phyloP scores from a whole-genome alignment of 768 basidiomycete genomes.

The Gloeostereum incarnatum region DNA sequence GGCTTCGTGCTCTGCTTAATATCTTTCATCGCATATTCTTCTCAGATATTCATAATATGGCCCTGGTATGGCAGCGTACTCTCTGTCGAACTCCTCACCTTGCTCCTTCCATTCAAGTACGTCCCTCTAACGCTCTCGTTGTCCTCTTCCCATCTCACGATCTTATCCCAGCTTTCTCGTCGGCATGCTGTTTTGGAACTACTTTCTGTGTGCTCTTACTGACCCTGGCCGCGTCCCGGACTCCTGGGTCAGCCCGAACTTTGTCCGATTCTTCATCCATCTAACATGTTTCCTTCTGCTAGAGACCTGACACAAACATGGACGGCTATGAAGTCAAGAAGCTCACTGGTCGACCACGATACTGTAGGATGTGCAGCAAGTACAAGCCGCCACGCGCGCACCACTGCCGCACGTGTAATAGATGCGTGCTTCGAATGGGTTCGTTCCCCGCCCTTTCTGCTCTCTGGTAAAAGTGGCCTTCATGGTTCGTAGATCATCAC shows the following conservation, averaged over 20 bases:
- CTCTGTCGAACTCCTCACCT: constrained; percentile 62
- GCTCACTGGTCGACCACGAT: constrained; percentile 72
- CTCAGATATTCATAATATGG: constrained; percentile 59
- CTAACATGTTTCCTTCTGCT: constrained; percentile 5
- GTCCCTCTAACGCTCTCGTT: constrained; percentile 17
- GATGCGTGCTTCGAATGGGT: constrained; percentile 90
- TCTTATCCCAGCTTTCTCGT: constrained; percentile 54
- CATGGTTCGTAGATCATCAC: constrained; percentile 57
- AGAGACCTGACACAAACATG: constrained; percentile 67
- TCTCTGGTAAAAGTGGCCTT: not conserved
- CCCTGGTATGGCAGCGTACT: constrained; percentile 82
- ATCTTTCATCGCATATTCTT: constrained; percentile 79
- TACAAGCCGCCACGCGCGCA: constrained; percentile 89
- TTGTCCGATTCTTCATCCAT: not conserved
- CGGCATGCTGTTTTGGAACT: constrained; percentile 78
- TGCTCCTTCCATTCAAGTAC: constrained; percentile 91
- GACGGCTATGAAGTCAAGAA: constrained; percentile 90
- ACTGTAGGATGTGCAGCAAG: constrained; percentile 76
- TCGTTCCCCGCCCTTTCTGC: constrained; percentile 12
- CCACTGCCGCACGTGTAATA: constrained; percentile 85
- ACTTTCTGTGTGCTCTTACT: constrained; percentile 71
- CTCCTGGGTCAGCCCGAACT: constrained; percentile 63
- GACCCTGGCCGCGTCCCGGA: constrained; percentile 81
- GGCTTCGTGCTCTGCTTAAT: constrained; percentile 64
- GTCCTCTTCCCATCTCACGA: constrained; percentile 4